phyloP scores from a whole-genome alignment of 345 rosid genomes.

The Aquilaria sinensis region DNA sequence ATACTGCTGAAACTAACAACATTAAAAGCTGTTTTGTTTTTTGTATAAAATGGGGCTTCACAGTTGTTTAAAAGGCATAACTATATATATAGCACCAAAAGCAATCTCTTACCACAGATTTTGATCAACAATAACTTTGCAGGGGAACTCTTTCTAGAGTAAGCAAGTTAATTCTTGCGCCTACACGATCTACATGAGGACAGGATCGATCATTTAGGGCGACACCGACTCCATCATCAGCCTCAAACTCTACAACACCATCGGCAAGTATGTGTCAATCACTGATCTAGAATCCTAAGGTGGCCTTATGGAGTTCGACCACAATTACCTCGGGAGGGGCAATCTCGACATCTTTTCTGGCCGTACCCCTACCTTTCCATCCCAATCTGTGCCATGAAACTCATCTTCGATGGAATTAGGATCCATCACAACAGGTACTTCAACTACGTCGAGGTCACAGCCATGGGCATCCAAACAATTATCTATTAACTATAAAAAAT shows the following conservation, averaged over 20 bases:
- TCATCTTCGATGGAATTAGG: constrained; percentile 75
- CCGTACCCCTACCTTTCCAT: constrained; percentile 40
- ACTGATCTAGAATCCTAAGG: constrained; percentile 62
- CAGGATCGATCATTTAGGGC: constrained; percentile 78
- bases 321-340: constrained; percentile 87
- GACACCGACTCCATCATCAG: constrained; percentile 74
- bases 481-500: no score
- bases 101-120: no score
- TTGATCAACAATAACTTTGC: no score
- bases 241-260: constrained; percentile 36
- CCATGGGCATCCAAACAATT: constrained; percentile 46
- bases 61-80: no score
- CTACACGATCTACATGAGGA: constrained; percentile 59
- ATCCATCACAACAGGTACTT: constrained; percentile 76
- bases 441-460: constrained; percentile 74
- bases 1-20: no score
- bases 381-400: constrained; percentile 60
- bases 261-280: constrained; percentile 41
- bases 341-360: constrained; percentile 90
- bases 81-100: no score
- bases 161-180: constrained; percentile 30
- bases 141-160: no score
- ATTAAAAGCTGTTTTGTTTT: no score
- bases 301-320: constrained; percentile 64
- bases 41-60: no score